phyloP scores from a whole-genome alignment of 768 basidiomycete genomes.

The Amanita fuliginea region DNA sequence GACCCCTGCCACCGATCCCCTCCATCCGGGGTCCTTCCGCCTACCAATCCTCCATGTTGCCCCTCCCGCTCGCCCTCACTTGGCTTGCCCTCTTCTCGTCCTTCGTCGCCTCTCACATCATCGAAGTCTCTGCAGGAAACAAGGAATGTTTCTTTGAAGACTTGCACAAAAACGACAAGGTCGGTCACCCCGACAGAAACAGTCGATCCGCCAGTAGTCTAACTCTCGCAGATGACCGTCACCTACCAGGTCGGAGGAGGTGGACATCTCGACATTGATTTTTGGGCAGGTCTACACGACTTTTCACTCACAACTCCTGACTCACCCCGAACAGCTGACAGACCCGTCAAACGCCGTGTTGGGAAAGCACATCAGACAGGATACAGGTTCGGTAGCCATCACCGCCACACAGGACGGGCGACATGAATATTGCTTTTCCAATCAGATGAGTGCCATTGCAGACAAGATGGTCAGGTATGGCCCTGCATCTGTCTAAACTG shows the following conservation, averaged over 20 bases:
- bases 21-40: neutral
- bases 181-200: conserved; percentile 15
- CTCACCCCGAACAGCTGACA: conserved; percentile 42
- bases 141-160: conserved; percentile 98
- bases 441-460: conserved; percentile 94
- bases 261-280: conserved; percentile 95
- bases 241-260: conserved; percentile 98
- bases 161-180: conserved; percentile 85
- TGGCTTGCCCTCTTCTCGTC: conserved; percentile 29
- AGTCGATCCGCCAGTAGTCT: neutral
- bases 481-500: neutral
- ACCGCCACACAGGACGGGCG: conserved; percentile 83
- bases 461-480: conserved; percentile 89
- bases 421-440: conserved; percentile 96
- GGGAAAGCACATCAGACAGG: conserved; percentile 74
- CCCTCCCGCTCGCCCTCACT: conserved; percentile 21
- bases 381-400: conserved; percentile 81
- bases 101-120: conserved; percentile 51
- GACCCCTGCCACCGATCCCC: conserved; percentile 13
- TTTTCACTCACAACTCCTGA: conserved; percentile 7
- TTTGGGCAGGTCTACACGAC: conserved; percentile 52
- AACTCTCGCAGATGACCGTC: conserved; percentile 77
- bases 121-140: conserved; percentile 64
- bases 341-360: conserved; percentile 64
- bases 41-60: neutral